Base-by-base conservation (phyloP, 1,139 yeast genomes). In the Suhomyces bribrorum region DNA sequence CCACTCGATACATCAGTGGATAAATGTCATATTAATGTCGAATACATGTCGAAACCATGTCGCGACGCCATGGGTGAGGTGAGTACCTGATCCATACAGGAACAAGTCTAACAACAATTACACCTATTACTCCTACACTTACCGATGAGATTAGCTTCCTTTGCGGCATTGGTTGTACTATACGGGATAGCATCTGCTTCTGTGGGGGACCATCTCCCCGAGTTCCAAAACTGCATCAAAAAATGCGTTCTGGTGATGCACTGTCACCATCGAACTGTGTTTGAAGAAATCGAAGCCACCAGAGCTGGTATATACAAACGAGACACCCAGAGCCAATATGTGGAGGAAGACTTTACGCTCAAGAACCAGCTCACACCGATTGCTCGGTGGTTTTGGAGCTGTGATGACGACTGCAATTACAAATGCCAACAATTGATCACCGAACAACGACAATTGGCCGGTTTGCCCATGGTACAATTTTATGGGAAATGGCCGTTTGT, bases 401-500 rank as follows among this genome's bases (percentile, higher is more conserved):
- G 76, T 46, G 44, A 37, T 1, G 59, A 62, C 44, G 69, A 71
- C 41, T 72, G 77, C 49, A 57, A 60, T 40, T 72, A 72, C 47
- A 62, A 68, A 40, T 72, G 77, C 46, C 71, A 61, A 44, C 76
- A 68, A 43, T 44, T 59, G 9, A 49, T 70, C 24, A 66, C 73
- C 4, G 50, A 56, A 23, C 46, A 46, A 18, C 47, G 73, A 24
- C 37, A 43, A 14, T 18, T 20, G 6, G 30, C 40, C 0, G 57
- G 59, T 2, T 45, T 49, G 11, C 57, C 59, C 2, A 54, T 66
- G 54, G 73, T 70, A 9, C 73, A 72, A 43, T 72, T 69, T 44
- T 57, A 61, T 40, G 77, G 77, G 7, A 72, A 72, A 45, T 72
- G 77, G 77, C 77, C 77, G 3, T 72, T 72, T 43, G 43, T 38